Percentiles rank a stretch among this genome's conserved stretches.
These are phyloP conservation scores for Penicillium sp. DNA, from an alignment of 2,329 filamentous ascomycete genomes.

Conservation along the genomic window DNA sequence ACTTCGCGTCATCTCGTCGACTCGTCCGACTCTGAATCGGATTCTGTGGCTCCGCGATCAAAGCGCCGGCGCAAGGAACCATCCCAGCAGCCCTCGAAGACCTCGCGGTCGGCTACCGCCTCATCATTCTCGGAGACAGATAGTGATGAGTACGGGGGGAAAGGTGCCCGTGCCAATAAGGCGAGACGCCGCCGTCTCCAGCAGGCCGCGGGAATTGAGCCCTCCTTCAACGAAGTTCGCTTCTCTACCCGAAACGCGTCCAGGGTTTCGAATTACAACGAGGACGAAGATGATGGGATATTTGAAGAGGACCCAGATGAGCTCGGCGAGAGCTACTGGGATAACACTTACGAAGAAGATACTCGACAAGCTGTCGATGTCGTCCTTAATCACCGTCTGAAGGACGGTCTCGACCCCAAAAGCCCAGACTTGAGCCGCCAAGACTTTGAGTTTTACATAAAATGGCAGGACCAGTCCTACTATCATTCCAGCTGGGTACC, in stretches of 20 bases:
- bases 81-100: conserved; percentile 54
- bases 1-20: conserved; percentile 64
- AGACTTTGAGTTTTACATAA: conserved; percentile 89
- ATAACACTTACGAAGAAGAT: conserved; percentile 66
- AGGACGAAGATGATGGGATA: conserved; percentile 63
- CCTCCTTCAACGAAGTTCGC: conserved; percentile 75
- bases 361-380: conserved; percentile 84
- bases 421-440: conserved; percentile 46
- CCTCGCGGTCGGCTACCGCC: conserved; percentile 48
- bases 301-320: conserved; percentile 60
- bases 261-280: conserved; percentile 69
- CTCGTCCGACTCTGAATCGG: conserved; percentile 69
- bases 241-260: conserved; percentile 87
- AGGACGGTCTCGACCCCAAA: conserved; percentile 60
- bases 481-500: conserved; percentile 96
- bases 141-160: conserved; percentile 74
- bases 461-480: conserved; percentile 96
- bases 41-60: conserved; percentile 57
- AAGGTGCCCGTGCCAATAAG: conserved; percentile 70
- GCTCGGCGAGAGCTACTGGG: conserved; percentile 69
- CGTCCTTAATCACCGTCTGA: conserved; percentile 81
- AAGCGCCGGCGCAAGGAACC: conserved; percentile 54
- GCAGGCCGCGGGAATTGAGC: conserved; percentile 63
- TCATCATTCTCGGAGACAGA: conserved; percentile 69
- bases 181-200: conserved; percentile 73